phyloP scores from a whole-genome alignment of 352 stramenopile species.

The Phytopythium sindhum region DNA sequence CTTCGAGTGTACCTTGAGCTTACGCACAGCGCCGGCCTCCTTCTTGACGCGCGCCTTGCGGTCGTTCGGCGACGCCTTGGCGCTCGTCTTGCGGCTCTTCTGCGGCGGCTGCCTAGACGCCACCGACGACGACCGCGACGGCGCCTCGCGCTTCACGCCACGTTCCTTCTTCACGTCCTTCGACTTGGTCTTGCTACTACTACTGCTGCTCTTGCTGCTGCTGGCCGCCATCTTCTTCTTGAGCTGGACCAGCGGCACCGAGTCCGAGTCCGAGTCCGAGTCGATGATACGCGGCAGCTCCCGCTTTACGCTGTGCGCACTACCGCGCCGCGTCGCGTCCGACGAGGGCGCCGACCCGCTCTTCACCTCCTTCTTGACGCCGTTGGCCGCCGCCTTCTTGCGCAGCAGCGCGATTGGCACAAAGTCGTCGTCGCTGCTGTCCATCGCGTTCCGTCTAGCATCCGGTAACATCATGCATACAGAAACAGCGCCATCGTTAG shows the following conservation, averaged over 20 bases:
- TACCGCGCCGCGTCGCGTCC: conserved; percentile 7
- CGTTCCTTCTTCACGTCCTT: conserved; percentile 49
- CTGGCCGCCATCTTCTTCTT: conserved; percentile 50
- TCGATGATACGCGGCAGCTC: conserved; percentile 30
- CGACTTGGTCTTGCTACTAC: conserved; percentile 17
- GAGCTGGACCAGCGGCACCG: conserved; percentile 73
- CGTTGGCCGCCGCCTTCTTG: conserved; percentile 34
- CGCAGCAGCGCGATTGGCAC: conserved; percentile 70
- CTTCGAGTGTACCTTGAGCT: conserved; percentile 94
- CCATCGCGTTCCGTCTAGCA: conserved; percentile 19
- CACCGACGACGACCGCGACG: conserved; percentile 17
- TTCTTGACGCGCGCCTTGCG: conserved; percentile 41
- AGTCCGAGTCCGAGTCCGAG: conserved; percentile 66
- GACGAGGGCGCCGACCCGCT: background rate
- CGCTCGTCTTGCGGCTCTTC: conserved; percentile 48
- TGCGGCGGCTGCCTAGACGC: conserved; percentile 4
- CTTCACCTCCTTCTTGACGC: background rate
- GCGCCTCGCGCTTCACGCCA: conserved; percentile 56
- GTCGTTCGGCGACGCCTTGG: conserved; percentile 38
- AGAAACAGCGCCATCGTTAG: background rate
- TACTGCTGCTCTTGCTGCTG: conserved; percentile 8
- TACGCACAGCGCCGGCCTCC: conserved; percentile 53
- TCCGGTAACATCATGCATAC: background rate
- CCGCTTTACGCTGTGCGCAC: conserved; percentile 23
- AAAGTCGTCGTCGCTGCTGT: conserved; percentile 77